Base-by-base conservation (phyloP, 306 rosid species). In the Astragalus membranaceus region DNA sequence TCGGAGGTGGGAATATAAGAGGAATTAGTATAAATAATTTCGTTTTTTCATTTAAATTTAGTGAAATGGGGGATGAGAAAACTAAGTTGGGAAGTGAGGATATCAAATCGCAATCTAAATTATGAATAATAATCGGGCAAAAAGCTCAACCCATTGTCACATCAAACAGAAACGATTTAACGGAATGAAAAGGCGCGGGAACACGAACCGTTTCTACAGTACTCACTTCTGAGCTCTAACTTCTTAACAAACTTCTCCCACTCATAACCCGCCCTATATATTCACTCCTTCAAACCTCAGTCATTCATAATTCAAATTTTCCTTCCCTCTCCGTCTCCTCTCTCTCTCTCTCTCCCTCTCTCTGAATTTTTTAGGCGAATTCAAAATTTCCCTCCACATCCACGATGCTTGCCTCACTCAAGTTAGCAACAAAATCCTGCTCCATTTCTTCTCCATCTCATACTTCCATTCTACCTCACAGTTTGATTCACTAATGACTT, bases 391-490 rank as follows among this genome's bases (percentile, higher is more conserved):
- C 29, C 42, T 76, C 59, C 56, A 20, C 1, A 11, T 15, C 64
- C 79, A 82, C 67, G 42, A 93, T 90, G 96, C 82, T 92, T 68
- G 87, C 96, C 2, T 52, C 88, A 15, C 92, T 92, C 70, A 88
- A 93, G 98, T 93, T 77, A 70, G 88, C 75, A 58, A 39, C 7
- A 39, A 10, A 53, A 12, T 55, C 78, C 61, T 56, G 20, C 44
- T 62, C 77, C 65, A 37, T 58, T 79, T 79, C 61, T 49, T 67
- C 70, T 64, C 61, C 49, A 20, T 30, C 52, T 17, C n/a, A 9
- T 26, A 46, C 15, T 76, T 81, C 30, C 47, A 23, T 26, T 63
- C 50, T 20, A 12, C 71, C 14, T 62, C 59, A 30, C 48, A 75
- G 1, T 77, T 62, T 54, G 11, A 65, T 62, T 12, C 10, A 51